Base-by-base conservation (phyloP, 2,329 filamentous ascomycete species). In the Alternaria postmessia region DNA sequence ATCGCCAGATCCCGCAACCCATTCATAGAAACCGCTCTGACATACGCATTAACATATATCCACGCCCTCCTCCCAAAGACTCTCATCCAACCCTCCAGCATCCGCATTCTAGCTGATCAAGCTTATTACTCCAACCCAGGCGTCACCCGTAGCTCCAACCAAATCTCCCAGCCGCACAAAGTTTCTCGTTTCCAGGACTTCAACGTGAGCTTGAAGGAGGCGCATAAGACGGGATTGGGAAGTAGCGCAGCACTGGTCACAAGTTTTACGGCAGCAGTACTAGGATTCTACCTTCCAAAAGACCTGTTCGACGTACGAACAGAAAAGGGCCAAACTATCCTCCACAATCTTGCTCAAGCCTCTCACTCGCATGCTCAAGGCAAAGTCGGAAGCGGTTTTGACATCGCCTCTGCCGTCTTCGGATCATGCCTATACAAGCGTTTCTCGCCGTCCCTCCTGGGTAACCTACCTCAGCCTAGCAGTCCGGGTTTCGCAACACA, bases 321-420 rank as follows among this genome's bases (percentile, higher is more conserved):
- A 47, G 80, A 84, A 0, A 66, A 79, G 0, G 87, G 88, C 51
- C 84, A 84, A 66, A 82, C 83, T 28, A 86, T 86, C 51, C 85
- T 97, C 54, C 95, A 99, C 82, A 98, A 98, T 79, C 88, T 99
- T 51, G 91, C 94, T 0, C 95, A 99, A 82, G 91, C 92, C 1
- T 90, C 93, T 4, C 95, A 99, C 81, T 97, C 94, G 75, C 93
- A 94, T 1, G 95, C 95, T 0, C 95, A 99, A 81, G 95, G 95
- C 24, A 99, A 99, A 80, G 89, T 99, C 18, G 95, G 95, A 51
- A 95, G 91, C 1, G 95, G 95, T 20, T 99, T 99, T 77, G 95
- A 99, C 76, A 91, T 99, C 53, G 95, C 94, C 0, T 90, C 91
- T 26, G 95, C 95, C 18, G 93, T 97, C 16, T 97, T 93, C 78